Base-by-base conservation (phyloP, 768 basidiomycete species). In the Boletus subcaerulescens region DNA sequence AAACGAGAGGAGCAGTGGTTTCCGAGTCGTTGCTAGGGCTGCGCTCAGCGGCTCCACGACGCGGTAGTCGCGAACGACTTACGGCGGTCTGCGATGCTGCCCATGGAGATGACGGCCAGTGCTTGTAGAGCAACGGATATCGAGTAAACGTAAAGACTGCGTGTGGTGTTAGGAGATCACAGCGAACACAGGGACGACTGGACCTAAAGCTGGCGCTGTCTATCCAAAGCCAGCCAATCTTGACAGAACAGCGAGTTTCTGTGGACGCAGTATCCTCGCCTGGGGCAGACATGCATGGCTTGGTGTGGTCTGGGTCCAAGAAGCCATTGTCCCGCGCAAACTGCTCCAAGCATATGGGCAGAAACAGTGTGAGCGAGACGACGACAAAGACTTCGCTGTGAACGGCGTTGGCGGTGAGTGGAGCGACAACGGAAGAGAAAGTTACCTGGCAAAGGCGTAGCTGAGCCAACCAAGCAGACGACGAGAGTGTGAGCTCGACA, bases 161-260 rank as follows among this genome's bases (percentile, higher is more conserved):
- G 8, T 0, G 29, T 3, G 18, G 13, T 33, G 45, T 60, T 4
- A 57, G 46, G 38, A 32, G 14, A 17, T 3, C 11, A 45, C 5
- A 3, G 18, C 10, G 7, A 14, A 33, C 10, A 22, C 5, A 15
- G 1, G 0, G 31, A 15, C 6, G 5, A n/a, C 0, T 62, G 20
- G 22, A 91, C 93, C 92, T 94, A 69, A 93, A 96, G 65, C 92
- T 93, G 2, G 94, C 93, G 13, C 80, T 92, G 65, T 96, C 94
- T 47, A 95, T 81, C 93, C 93, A 96, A 2, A 76, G 56, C 82
- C 92, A 92, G 1, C 84, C 85, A 52, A 96, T 75, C 66, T 84
- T 84, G 24, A 94, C 92, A 5, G 87, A 89, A 70, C 93, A 96
- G 26, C 88, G 78, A 15, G 63, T 38, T 1, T 39, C 18, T 3